Percentiles rank a stretch among this genome's conserved stretches.
These are phyloP conservation scores for Erucastrum elatum DNA, from an alignment of 345 rosid genomes.

Conservation along the genomic window DNA sequence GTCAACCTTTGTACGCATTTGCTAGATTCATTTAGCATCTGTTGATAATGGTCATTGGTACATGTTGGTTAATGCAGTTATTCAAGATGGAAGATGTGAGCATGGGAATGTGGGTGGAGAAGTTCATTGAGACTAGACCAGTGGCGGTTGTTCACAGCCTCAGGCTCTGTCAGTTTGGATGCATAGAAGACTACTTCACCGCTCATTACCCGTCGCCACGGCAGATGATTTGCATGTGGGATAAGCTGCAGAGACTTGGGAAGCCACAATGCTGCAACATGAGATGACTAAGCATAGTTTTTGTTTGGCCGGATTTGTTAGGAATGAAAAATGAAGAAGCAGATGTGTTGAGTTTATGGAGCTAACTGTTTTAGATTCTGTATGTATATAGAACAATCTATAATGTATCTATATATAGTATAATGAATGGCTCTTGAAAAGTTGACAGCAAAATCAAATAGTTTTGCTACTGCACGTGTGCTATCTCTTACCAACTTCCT, in stretches of 20 bases:
- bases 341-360: conserved; percentile 12
- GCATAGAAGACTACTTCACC: conserved; percentile 81
- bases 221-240: conserved; percentile 94
- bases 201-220: conserved; percentile 97
- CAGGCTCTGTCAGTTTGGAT: conserved; percentile 84
- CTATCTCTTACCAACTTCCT: background rate
- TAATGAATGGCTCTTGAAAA: conserved; percentile 20
- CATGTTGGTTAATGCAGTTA: conserved; percentile 50
- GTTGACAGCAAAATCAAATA: background rate
- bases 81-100: conserved; percentile 99
- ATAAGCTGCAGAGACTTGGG: conserved; percentile 58
- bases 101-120: conserved; percentile 99
- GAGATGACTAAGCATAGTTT: conserved; percentile 50
- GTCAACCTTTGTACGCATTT: background rate
- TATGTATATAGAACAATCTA: conserved; percentile 30
- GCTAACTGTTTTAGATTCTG: conserved; percentile 29
- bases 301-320: too few relatives aligned
- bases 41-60: conserved; percentile 40
- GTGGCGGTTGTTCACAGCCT: conserved; percentile 79
- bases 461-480: too few relatives aligned
- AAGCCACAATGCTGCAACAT: conserved; percentile 85
- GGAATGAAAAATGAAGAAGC: background rate
- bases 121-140: conserved; percentile 70
- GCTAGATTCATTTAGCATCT: conserved; percentile 36
- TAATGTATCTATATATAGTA: conserved; percentile 22